Evolutionary conservation across 495 filamentous ascomycete genomes (phyloP).

Genomic region (Penicillium desertorum): DNA sequence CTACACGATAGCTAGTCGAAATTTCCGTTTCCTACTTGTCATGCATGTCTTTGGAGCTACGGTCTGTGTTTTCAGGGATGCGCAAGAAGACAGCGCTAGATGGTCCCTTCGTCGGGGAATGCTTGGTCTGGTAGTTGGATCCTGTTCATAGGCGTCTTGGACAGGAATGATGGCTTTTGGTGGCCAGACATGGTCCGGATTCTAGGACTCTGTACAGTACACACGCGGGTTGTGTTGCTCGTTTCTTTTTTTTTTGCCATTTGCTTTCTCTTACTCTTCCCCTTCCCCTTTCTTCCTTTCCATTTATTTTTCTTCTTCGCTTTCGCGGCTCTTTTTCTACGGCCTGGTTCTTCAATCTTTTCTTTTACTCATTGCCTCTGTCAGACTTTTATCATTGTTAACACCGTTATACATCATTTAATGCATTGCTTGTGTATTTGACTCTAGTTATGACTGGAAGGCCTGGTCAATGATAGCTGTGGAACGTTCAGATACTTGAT

Average conservation of each 20-base stretch:
- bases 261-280: slow-evolving; percentile 6
- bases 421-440: slow-evolving; percentile 29
- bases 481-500: neutral
- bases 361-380: slow-evolving; percentile 14
- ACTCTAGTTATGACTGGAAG: neutral
- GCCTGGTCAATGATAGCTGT: neutral
- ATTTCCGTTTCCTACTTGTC: slow-evolving; percentile 21
- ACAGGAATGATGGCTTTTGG: slow-evolving; percentile 13
- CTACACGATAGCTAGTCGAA: neutral
- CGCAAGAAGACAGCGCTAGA: slow-evolving; percentile 13
- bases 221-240: slow-evolving; percentile 27
- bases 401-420: slow-evolving; percentile 31
- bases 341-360: slow-evolving; percentile 18
- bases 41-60: slow-evolving; percentile 45
- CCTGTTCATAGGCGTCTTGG: slow-evolving; percentile 27
- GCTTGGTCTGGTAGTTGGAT: slow-evolving; percentile 24
- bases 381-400: slow-evolving; percentile 19
- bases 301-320: slow-evolving; percentile 13
- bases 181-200: slow-evolving; percentile 19
- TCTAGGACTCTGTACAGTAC: slow-evolving; percentile 27
- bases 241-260: slow-evolving; percentile 13
- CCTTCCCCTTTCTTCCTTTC: slow-evolving; percentile 12
- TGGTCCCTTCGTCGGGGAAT: slow-evolving; percentile 19
- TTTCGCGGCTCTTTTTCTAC: slow-evolving; percentile 1
- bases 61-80: slow-evolving; percentile 33